Conservation (phyloP, 148 eudicot species). For the Silene latifolia region DNA sequence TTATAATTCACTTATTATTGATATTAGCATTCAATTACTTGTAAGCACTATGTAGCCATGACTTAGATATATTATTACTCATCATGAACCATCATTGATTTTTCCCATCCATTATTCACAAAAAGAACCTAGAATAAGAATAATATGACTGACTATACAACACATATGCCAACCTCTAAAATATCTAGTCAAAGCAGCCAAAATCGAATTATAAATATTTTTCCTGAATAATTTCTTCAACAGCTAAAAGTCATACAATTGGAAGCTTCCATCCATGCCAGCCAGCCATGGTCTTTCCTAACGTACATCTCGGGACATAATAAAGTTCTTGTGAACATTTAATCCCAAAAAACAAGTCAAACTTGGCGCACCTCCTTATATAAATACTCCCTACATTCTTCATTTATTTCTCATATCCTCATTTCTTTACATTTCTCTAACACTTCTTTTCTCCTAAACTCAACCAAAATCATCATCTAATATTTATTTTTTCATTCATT, state of each 20-base stretch:
- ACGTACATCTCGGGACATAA: conserved; percentile 7
- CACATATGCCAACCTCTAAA: no score
- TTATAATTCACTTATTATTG: no score
- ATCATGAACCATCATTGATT: no score
- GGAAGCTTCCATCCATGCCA: neutral
- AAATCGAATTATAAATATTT: neutral
- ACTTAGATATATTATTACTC: no score
- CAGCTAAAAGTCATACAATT: conserved; percentile 5
- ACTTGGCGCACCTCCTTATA: conserved; percentile 8
- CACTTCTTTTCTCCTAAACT: neutral
- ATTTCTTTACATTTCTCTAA: neutral
- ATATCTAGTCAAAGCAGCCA: conserved; percentile 8
- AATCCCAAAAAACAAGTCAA: conserved; percentile 8
- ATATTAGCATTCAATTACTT: no score
- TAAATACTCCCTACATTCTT: neutral
- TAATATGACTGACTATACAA: no score
- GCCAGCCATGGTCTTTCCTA: neutral
- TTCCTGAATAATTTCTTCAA: neutral
- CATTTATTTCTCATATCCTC: neutral
- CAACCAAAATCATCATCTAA: neutral
- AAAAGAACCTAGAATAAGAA: no score
- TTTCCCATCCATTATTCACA: no score
- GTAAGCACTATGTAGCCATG: no score
- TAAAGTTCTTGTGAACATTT: neutral
- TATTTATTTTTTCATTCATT: neutral